These are phyloP conservation scores for Trichoderma virens DNA, from an alignment of 495 filamentous ascomycete species.

Conservation along the genomic window DNA sequence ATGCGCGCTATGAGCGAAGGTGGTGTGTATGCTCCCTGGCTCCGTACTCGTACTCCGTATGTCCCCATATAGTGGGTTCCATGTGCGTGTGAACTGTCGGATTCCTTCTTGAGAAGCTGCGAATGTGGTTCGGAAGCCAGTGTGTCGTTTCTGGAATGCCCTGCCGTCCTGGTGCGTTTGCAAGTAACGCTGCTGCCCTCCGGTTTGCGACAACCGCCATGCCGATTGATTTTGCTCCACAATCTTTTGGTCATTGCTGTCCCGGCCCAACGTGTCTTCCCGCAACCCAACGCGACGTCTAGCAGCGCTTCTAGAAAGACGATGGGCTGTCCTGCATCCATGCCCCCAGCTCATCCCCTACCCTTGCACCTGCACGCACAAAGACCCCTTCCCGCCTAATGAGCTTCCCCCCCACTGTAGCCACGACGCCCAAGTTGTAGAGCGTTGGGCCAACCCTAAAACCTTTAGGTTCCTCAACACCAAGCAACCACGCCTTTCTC, in stretches of 20 bases:
- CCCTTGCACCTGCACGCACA: constrained; percentile 7
- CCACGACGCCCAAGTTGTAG: constrained; percentile 5
- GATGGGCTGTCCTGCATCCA: constrained; percentile 2
- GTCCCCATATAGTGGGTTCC: background rate
- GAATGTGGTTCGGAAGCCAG: background rate
- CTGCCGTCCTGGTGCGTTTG: constrained; percentile 1
- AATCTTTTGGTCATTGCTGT: constrained; percentile 2
- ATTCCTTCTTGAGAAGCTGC: background rate
- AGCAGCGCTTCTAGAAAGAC: constrained; percentile 4
- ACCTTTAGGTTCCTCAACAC: constrained; percentile 7
- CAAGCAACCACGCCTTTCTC: constrained; percentile 1
- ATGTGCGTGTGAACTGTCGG: background rate
- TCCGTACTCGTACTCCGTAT: background rate
- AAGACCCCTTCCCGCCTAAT: constrained; percentile 2
- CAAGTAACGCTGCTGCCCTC: background rate
- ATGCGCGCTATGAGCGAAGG: background rate
- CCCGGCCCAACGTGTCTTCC: background rate
- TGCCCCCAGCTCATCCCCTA: background rate
- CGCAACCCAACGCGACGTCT: constrained; percentile 2
- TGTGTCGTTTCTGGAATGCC: constrained; percentile 6
- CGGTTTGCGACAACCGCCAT: background rate
- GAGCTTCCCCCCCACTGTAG: background rate
- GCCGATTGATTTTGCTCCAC: background rate
- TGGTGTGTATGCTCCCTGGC: background rate
- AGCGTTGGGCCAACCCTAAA: constrained; percentile 6